phyloP scores from a whole-genome alignment of 345 rosid genomes.

The Citrus unshiu region DNA sequence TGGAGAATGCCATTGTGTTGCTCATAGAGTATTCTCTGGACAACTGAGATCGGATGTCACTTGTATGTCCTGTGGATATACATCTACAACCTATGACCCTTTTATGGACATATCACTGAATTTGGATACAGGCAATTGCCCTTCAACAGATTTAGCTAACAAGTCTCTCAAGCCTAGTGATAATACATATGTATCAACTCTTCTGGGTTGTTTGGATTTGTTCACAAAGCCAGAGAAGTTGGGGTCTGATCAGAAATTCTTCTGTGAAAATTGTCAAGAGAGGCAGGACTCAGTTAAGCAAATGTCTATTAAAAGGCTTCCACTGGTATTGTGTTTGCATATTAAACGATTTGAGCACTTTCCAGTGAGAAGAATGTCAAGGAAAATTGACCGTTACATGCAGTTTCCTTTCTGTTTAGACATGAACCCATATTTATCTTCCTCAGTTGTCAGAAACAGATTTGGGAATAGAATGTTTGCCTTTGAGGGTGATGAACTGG shows the following conservation, averaged over 20 bases:
- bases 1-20: slow-evolving; percentile 81
- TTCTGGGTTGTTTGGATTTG: slow-evolving; percentile 75
- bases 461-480: slow-evolving; percentile 66
- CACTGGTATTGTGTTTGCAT: slow-evolving; percentile 78
- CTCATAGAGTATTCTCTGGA: slow-evolving; percentile 90
- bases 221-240: slow-evolving; percentile 81
- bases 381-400: slow-evolving; percentile 69
- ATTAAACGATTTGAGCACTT: slow-evolving; percentile 92
- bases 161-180: slow-evolving; percentile 35
- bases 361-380: slow-evolving; percentile 50
- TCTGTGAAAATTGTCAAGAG: slow-evolving; percentile 81
- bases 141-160: slow-evolving; percentile 25
- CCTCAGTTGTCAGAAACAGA: slow-evolving; percentile 66
- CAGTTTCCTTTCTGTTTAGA: slow-evolving; percentile 81
- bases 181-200: slow-evolving; percentile 44
- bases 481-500: slow-evolving; percentile 58
- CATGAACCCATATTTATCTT: slow-evolving; percentile 78
- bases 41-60: slow-evolving; percentile 86
- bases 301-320: slow-evolving; percentile 86
- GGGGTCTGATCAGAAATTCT: slow-evolving; percentile 82
- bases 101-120: slow-evolving; percentile 88
- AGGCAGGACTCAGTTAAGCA: slow-evolving; percentile 77
- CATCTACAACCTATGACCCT: slow-evolving; percentile 89
- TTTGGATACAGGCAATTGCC: slow-evolving; percentile 38
- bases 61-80: slow-evolving; percentile 80